Conservation (phyloP, 2,329 filamentous ascomycete genomes). For the Cercospora sesami region DNA sequence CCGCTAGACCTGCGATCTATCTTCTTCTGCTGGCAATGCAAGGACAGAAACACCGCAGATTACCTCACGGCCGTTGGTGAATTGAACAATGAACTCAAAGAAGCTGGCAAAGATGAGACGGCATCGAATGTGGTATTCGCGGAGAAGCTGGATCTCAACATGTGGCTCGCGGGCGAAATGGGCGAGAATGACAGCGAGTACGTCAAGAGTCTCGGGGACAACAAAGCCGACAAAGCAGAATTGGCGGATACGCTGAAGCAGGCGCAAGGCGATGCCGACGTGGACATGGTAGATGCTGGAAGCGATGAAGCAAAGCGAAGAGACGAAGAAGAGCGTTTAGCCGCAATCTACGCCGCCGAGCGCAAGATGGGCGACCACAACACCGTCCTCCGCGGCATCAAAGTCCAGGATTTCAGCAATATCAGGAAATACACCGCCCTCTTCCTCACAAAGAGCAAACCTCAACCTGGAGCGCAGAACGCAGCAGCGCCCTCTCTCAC, state of each 20-base stretch:
- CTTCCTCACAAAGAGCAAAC: conserved; percentile 51
- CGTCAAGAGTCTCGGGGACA: conserved; percentile 78
- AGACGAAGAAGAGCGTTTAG: conserved; percentile 73
- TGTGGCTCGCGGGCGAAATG: conserved; percentile 86
- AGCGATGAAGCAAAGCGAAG: conserved; percentile 54
- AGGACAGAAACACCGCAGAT: conserved; percentile 83
- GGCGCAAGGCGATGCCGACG: conserved; percentile 39
- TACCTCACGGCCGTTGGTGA: conserved; percentile 83
- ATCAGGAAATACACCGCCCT: conserved; percentile 65
- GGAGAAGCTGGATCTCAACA: conserved; percentile 85
- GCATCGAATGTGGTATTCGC: conserved; percentile 90
- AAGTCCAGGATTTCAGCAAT: conserved; percentile 88
- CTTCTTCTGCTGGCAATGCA: conserved; percentile 94
- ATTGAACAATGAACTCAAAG: conserved; percentile 71
- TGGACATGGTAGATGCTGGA: conserved; percentile 45
- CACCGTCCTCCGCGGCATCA: conserved; percentile 79
- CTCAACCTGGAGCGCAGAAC: conserved; percentile 46
- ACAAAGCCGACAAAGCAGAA: conserved; percentile 54
- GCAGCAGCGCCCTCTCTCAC: conserved; percentile 47
- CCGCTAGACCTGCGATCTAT: conserved; percentile 77
- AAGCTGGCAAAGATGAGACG: conserved; percentile 58
- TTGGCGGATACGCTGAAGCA: conserved; percentile 51
- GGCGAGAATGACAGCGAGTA: conserved; percentile 83
- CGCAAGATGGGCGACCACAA: conserved; percentile 91
- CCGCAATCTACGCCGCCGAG: conserved; percentile 89